These are phyloP conservation scores for Monoraphidium neglectum DNA, from an alignment of 139 green algal genomes.

Conservation along the genomic window DNA sequence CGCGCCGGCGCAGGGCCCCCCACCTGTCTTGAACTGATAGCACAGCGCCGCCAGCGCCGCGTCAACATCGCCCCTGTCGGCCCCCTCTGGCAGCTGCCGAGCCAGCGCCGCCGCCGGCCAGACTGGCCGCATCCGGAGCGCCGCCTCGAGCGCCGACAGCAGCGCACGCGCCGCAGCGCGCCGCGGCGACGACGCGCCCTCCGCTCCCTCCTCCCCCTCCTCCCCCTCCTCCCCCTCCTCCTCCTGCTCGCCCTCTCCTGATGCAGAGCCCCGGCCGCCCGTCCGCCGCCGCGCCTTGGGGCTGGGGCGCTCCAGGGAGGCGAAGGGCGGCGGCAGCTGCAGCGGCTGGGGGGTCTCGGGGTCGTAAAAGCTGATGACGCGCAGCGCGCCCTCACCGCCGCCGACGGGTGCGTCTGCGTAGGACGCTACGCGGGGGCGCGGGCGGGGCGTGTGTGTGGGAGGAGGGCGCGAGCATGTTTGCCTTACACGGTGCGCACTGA, in stretches of 20 bases:
- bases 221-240: neutral
- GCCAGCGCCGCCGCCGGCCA: too few relatives aligned
- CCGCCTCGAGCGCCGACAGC: too few relatives aligned
- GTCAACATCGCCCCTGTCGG: slow-evolving; percentile 7
- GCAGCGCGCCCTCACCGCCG: neutral
- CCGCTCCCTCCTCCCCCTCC: neutral
- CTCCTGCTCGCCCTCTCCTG: neutral
- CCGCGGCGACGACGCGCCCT: neutral
- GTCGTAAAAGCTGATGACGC: slow-evolving; percentile 29
- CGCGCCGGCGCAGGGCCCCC: neutral
- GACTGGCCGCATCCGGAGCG: too few relatives aligned
- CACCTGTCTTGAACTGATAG: slow-evolving; percentile 34
- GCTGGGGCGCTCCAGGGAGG: neutral
- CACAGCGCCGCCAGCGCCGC: slow-evolving; percentile 23
- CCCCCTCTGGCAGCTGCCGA: neutral
- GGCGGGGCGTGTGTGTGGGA: too few relatives aligned
- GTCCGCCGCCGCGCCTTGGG: too few relatives aligned
- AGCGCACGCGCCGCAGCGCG: neutral
- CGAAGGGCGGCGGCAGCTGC: neutral
- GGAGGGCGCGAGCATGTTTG: too few relatives aligned
- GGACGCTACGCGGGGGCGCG: too few relatives aligned
- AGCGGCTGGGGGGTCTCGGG: slow-evolving; percentile 14
- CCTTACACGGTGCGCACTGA: too few relatives aligned
- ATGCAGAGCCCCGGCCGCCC: too few relatives aligned
- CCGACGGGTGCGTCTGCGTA: too few relatives aligned